Base-by-base conservation (phyloP, 352 stramenopile genomes). In the Phytophthora sansomeana region DNA sequence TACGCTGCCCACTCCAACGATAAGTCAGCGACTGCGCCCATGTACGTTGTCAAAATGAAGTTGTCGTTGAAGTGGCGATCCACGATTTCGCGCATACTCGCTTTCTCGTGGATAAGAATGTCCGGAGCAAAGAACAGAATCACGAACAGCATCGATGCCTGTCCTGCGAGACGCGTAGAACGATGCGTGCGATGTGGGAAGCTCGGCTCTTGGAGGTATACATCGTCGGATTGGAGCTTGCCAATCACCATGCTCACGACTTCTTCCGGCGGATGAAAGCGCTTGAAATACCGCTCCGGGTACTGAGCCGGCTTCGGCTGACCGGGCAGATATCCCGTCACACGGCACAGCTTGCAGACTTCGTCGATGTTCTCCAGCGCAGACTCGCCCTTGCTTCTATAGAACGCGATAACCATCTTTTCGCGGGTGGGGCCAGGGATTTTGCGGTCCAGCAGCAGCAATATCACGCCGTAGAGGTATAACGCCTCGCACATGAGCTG, bases 11-110 rank as follows among this genome's bases (percentile, higher is more conserved):
- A 99, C 60, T 98, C 96, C 32, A 98, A 53, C 51, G 83, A 95
- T 10, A 99, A 69, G 71, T 99, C 95, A 0, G 96, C 92, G 17
- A 97, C 89, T 13, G 95, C 81, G 24, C 96, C 96, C 93, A 98
- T 98, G 73, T 98, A 98, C n/a, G 87, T 97, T 35, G 92, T 88
- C 47, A 99, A 74, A 52, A 98, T 97, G 63, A 97, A 98, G 80
- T 98, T 98, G 76, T 99, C 96, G 64, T 97, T 96, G 67, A 99
- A 99, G 67, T 97, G 94, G 21, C 92, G 92, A 75, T 99, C 96
- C 5, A 98, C 95, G 56, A 98, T 97, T 74, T 98, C 93, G 41
- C 96, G 89, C 89, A 99, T 97, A 52, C 78, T 97, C 41, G 87
- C 80, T 46, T 94, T 90, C 32, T 98, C 92, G 58, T 97, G 87